Evolutionary conservation across 306 rosid genomes (phyloP).

Genomic region (Comarum palustre): DNA sequence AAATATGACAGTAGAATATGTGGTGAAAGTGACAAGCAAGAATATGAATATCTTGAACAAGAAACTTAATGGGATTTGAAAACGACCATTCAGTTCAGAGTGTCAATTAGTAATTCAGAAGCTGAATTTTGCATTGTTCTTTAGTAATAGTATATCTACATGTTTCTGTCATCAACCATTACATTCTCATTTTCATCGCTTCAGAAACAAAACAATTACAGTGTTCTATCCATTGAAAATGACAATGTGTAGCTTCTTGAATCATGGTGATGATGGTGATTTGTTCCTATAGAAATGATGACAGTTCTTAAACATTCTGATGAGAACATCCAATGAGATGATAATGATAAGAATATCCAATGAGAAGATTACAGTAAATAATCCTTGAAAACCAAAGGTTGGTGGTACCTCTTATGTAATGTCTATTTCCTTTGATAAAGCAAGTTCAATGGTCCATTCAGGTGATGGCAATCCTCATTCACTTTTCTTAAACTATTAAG

Average conservation of each 20-base stretch:
- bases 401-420: background rate
- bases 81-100: too few species aligned
- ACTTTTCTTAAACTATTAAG: background rate
- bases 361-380: background rate
- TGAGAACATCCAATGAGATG: background rate
- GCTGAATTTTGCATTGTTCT: background rate
- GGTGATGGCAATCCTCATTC: background rate
- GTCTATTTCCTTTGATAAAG: background rate
- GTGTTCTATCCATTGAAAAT: background rate
- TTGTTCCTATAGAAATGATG: background rate
- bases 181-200: background rate
- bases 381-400: background rate
- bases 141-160: background rate
- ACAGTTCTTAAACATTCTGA: background rate
- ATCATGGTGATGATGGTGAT: slow-evolving; percentile 1
- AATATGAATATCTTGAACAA: too few species aligned
- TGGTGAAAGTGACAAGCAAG: too few species aligned
- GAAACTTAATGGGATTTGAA: too few species aligned
- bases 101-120: too few species aligned
- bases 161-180: background rate
- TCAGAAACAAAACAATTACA: background rate
- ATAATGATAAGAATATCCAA: too few species aligned
- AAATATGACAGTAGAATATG: too few species aligned
- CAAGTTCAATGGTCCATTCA: slow-evolving; percentile 7
- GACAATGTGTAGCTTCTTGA: background rate